Conservation (phyloP, 2,329 filamentous ascomycete species). For the Epichloe hybrida region DNA sequence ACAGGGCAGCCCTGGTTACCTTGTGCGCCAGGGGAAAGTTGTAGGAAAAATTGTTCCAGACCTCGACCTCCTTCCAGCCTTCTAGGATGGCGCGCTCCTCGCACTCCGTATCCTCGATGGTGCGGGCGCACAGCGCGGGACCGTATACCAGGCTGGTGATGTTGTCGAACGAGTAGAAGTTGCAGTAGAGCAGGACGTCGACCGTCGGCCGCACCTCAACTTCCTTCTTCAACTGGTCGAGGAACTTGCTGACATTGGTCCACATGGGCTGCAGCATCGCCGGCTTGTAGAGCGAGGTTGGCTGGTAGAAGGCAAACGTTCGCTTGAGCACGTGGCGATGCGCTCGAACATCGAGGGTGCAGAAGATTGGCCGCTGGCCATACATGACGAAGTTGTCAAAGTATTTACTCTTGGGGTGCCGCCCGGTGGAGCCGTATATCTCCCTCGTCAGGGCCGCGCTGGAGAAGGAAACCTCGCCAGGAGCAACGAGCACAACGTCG, state of each 20-base stretch:
- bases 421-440: conserved; percentile 4
- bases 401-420: conserved; percentile 5
- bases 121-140: not conserved
- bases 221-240: not conserved
- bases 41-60: conserved; percentile 3
- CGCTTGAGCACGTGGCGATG: conserved; percentile 3
- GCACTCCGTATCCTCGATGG: not conserved
- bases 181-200: conserved; percentile 1
- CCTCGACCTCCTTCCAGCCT: conserved; percentile 2
- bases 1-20: not conserved
- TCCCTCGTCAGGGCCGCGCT: conserved; percentile 1
- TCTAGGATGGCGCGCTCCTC: conserved; percentile 2
- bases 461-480: conserved; percentile 4
- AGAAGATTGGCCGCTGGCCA: conserved; percentile 3
- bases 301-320: conserved; percentile 3
- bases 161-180: conserved; percentile 5
- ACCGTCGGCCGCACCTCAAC: not conserved
- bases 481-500: conserved; percentile 3
- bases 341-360: not conserved
- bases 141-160: conserved; percentile 3
- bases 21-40: conserved; percentile 1
- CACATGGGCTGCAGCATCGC: not conserved
- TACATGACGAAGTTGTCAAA: conserved; percentile 4
- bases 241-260: not conserved
- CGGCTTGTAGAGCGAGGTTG: conserved; percentile 1